Percentiles rank a stretch among this genome's conserved stretches.
These are phyloP conservation scores for Boletus sp. DNA, from an alignment of 768 basidiomycete species.

Conservation along the genomic window DNA sequence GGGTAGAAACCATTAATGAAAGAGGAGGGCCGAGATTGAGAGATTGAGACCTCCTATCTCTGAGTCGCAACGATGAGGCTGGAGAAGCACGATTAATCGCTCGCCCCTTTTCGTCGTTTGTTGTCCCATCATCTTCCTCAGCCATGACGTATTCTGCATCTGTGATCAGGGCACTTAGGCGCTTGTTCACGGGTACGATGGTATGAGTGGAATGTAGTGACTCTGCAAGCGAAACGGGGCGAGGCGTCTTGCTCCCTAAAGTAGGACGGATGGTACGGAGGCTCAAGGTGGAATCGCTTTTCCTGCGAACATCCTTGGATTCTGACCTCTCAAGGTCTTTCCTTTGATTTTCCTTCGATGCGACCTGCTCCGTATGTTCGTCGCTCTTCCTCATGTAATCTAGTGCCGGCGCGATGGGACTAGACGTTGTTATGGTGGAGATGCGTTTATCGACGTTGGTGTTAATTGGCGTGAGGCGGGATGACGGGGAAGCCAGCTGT, in stretches of 20 bases:
- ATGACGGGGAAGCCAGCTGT: constrained; percentile 15
- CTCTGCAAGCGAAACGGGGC: constrained; percentile 77
- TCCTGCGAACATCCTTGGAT: constrained; percentile 70
- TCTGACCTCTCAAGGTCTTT: constrained; percentile 37
- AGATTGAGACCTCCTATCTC: constrained; percentile 64
- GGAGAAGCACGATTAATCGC: constrained; percentile 36
- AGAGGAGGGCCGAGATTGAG: constrained; percentile 46
- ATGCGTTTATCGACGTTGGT: constrained; percentile 37
- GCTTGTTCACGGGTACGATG: constrained; percentile 61
- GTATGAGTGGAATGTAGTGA: constrained; percentile 73
- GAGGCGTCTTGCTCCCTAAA: constrained; percentile 49
- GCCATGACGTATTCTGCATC: constrained; percentile 66
- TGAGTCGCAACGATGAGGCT: constrained; percentile 41
- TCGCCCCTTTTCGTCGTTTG: constrained; percentile 15
- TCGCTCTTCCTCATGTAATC: constrained; percentile 47
- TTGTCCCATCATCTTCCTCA: constrained; percentile 50
- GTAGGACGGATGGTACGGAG: constrained; percentile 65
- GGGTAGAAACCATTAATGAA: constrained; percentile 25
- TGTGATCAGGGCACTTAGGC: constrained; percentile 63
- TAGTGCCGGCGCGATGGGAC: constrained; percentile 57
- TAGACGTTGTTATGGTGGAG: constrained; percentile 51
- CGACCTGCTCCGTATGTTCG: constrained; percentile 26
- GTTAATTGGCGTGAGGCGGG: constrained; percentile 22
- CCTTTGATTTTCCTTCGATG: constrained; percentile 24
- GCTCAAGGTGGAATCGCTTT: constrained; percentile 81